Evolutionary conservation across 495 filamentous ascomycete genomes (phyloP).

Genomic region (Hypoxylon rickii): DNA sequence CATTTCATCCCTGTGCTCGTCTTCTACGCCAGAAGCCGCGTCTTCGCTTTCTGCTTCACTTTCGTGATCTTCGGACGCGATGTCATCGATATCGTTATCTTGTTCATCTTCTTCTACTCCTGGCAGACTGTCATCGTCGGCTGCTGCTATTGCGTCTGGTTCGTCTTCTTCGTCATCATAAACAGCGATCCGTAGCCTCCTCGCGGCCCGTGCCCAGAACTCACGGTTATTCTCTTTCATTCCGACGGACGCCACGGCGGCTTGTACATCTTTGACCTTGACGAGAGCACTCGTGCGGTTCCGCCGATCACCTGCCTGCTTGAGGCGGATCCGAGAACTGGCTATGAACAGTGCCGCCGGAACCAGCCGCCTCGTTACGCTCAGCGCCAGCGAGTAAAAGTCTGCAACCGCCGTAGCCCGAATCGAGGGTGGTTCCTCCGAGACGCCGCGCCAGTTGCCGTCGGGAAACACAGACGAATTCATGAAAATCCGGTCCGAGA

Average conservation of each 20-base stretch:
- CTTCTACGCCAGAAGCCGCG: constrained; percentile 25
- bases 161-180: constrained; percentile 41
- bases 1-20: constrained; percentile 21
- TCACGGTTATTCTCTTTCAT: constrained; percentile 49
- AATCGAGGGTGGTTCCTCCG: constrained; percentile 64
- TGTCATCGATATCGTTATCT: constrained; percentile 15
- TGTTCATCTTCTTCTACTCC: constrained; percentile 22
- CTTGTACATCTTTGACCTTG: constrained; percentile 63
- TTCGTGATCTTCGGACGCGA: constrained; percentile 32
- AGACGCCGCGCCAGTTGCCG: constrained; percentile 67
- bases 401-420: constrained; percentile 70
- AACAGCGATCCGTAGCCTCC: constrained; percentile 60
- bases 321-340: constrained; percentile 56
- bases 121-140: constrained; percentile 2
- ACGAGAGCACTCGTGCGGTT: constrained; percentile 47
- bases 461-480: constrained; percentile 62
- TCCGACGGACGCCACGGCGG: constrained; percentile 63
- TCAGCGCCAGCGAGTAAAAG: constrained; percentile 69
- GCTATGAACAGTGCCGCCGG: constrained; percentile 69
- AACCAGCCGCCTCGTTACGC: constrained; percentile 69
- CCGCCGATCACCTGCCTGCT: constrained; percentile 36
- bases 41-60: constrained; percentile 20
- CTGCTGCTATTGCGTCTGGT: not conserved
- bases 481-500: constrained; percentile 78
- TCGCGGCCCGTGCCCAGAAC: constrained; percentile 64